Conservation (phyloP, 1,284 basidiomycete genomes). For the Heterobasidion parviporum region DNA sequence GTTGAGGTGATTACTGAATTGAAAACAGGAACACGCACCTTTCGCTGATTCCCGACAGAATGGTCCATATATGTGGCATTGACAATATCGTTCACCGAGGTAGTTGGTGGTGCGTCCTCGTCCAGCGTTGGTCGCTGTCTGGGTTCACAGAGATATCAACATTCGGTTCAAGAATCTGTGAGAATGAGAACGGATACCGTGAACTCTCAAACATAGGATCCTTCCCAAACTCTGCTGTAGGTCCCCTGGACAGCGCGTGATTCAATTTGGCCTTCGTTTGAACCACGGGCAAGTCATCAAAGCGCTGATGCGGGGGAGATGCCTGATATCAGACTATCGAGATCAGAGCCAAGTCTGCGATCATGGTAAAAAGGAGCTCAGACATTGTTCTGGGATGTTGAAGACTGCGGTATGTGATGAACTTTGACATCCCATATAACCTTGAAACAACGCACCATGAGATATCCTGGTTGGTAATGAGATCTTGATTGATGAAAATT, state of each 20-base stretch:
- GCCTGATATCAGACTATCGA: constrained; percentile 24
- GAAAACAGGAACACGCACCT: constrained; percentile 23
- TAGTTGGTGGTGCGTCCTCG: constrained; percentile 66
- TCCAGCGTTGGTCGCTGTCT: constrained; percentile 57
- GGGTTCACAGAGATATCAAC: background rate
- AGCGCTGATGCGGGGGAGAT: constrained; percentile 46
- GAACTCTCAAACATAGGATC: constrained; percentile 75
- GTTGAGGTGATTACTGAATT: background rate
- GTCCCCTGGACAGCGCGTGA: constrained; percentile 49
- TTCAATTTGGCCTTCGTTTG: constrained; percentile 73
- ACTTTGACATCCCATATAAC: background rate
- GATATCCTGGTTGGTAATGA: constrained; percentile 69
- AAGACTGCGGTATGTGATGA: constrained; percentile 33
- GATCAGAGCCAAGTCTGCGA: constrained; percentile 3
- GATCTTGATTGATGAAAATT: constrained; percentile 58
- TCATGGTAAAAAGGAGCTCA: background rate
- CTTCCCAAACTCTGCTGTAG: constrained; percentile 62
- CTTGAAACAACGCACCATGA: constrained; percentile 41
- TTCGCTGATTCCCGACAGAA: constrained; percentile 31
- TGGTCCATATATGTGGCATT: constrained; percentile 41
- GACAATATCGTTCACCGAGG: constrained; percentile 63
- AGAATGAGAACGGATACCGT: constrained; percentile 30
- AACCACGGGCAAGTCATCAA: constrained; percentile 61
- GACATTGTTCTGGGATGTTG: constrained; percentile 47
- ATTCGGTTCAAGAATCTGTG: background rate